Evolutionary conservation across 1,284 basidiomycete genomes (phyloP).

Genomic region (Cryptococcus sp.): DNA sequence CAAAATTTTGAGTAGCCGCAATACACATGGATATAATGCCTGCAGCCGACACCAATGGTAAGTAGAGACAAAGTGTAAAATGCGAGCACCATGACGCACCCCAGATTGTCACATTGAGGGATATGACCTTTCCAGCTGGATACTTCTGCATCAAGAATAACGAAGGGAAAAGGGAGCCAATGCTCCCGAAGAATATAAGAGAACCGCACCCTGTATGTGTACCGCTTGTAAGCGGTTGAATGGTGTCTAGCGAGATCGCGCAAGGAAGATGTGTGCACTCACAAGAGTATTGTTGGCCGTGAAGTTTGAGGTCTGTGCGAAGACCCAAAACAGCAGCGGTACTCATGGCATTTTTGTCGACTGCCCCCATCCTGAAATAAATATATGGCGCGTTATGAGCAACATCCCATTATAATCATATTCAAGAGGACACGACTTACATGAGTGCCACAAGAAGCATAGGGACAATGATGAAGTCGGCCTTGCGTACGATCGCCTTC

Average conservation of each 20-base stretch:
- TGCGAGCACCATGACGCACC: too few relatives aligned
- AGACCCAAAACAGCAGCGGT: constrained; percentile 24
- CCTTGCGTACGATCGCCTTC: constrained; percentile 19
- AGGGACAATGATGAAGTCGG: constrained; percentile 2
- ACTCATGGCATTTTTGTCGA: constrained; percentile 29
- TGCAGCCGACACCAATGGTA: too few relatives aligned
- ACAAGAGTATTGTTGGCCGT: constrained; percentile 31
- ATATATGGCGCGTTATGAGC: not conserved
- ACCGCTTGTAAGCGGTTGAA: too few relatives aligned
- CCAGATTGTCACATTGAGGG: too few relatives aligned
- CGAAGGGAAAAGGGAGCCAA: too few relatives aligned
- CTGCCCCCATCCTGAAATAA: constrained; percentile 10
- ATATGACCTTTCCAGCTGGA: constrained; percentile 19
- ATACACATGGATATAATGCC: too few relatives aligned
- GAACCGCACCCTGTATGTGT: too few relatives aligned
- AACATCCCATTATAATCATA: not conserved
- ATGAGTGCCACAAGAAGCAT: not conserved
- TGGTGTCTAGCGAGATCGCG: too few relatives aligned
- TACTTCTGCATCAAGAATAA: constrained; percentile 21
- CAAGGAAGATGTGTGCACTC: constrained; percentile 20
- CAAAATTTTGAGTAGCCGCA: too few relatives aligned
- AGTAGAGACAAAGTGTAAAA: not conserved
- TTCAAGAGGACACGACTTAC: constrained; percentile 10
- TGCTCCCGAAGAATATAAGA: too few relatives aligned
- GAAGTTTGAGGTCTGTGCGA: constrained; percentile 17